phyloP scores from a whole-genome alignment of 2,329 filamentous ascomycete genomes.

The Penicillium sp. region DNA sequence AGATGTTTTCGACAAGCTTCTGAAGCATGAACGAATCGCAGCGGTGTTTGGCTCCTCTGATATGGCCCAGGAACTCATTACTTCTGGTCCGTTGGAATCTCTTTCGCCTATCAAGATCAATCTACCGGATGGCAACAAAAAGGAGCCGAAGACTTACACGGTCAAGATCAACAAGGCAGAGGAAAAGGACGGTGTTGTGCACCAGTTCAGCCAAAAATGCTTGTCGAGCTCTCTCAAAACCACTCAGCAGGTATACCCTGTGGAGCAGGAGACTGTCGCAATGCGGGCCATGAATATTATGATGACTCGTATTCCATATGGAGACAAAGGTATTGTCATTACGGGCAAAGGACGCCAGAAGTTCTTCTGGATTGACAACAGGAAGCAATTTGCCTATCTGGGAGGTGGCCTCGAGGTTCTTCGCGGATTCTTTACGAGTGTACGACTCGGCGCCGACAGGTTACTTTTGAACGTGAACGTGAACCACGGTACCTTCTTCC shows the following conservation, averaged over 20 bases:
- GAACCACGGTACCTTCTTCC: slow-evolving; percentile 21
- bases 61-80: not conserved
- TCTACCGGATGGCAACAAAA: not conserved
- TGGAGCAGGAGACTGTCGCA: not conserved
- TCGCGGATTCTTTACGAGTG: slow-evolving; percentile 22
- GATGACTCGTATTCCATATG: slow-evolving; percentile 11
- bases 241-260: not conserved
- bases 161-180: not conserved
- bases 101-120: not conserved
- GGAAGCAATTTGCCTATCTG: slow-evolving; percentile 7
- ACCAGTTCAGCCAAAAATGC: not conserved
- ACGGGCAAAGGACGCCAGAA: slow-evolving; percentile 18
- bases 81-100: not conserved
- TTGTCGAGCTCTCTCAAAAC: not conserved
- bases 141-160: not conserved
- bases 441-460: slow-evolving; percentile 12
- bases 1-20: not conserved
- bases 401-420: slow-evolving; percentile 14
- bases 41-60: not conserved
- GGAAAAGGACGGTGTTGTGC: not conserved
- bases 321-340: slow-evolving; percentile 4
- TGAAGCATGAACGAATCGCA: not conserved
- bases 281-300: slow-evolving; percentile 19
- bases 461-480: slow-evolving; percentile 22
- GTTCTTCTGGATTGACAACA: slow-evolving; percentile 16